Evolutionary conservation across 108 stramenopile genomes (phyloP), one percentile per base, ranked within the genome.

Genomic region (Fragilaria radians): DNA sequence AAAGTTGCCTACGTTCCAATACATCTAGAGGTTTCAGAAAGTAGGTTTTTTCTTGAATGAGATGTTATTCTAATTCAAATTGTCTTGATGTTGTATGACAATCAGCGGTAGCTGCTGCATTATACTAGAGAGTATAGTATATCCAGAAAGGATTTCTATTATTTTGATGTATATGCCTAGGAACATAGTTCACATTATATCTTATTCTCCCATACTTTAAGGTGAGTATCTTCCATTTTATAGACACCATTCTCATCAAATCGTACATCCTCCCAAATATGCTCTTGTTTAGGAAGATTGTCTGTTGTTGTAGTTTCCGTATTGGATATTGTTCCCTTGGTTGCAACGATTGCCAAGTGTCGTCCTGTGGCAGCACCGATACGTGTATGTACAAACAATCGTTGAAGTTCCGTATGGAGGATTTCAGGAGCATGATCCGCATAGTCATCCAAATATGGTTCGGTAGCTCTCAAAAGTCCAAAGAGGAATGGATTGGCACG

Each of bases 271-370:
- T 81, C 71, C 31, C 83, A 26, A 5, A 57, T 26, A 4, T 51
- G 22, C 36, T 33, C 50, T 26, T 34, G 21, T 17, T n/a, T 25
- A 7, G 28, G 17, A 48, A 42, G 5, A 29, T 61, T 32, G 31
- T 52, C 55, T 7, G 19, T n/a, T 57, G n/a, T 28, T 31, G 9
- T 60, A 30, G 24, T 30, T 47, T 9, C 22, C 53, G 5, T 24
- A 5, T 48, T 9, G 57, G 11, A 23, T 19, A 28, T 30, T 17
- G 21, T 26, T 27, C 67, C 74, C 57, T 85, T 86, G 48, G 77
- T 78, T n/a, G 89, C 89, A 46, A 90, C 76, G 57, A 90, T 57
- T 11, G 83, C 73, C 73, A 70, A 90, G 66, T 90, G 89, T n/a
- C 89, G 57, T 11, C 89, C 89, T 0, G 89, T 90, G 23, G 89